Evolutionary conservation across 352 stramenopile genomes (phyloP), one percentile per base, ranked within the genome.

Genomic region (Phytophthora kernoviae): DNA sequence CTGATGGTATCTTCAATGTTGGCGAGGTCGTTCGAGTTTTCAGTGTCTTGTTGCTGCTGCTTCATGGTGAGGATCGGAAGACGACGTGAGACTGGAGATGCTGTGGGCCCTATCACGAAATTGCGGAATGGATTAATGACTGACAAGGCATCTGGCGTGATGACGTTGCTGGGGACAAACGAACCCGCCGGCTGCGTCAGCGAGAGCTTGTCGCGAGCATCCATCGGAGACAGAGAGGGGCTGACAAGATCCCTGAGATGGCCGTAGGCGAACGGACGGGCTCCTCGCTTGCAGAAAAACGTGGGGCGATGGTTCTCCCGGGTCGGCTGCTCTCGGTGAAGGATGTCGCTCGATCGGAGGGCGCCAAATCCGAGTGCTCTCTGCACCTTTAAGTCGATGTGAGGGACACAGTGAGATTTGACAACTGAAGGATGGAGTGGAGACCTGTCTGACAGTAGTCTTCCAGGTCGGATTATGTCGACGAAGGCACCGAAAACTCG

Each of bases 171-270:
- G 36, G 41, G 36, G 40, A 20, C 52, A 52, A 32, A 63, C 20
- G 55, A 63, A 18, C 59, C 56, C 55, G 49, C 49, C 40, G 55
- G 62, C 49, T 69, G 51, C 58, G 42, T 34, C 36, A 73, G 41
- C 58, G 55, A 62, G 47, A 67, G 60, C 54, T 70, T 70, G 60
- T 74, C 61, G 44, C 54, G 60, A 50, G 55, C 55, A 70, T 62
- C 47, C 60, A 70, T 70, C 45, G 45, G 34, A 49, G 33, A 56
- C 65, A 66, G 50, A 70, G 60, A 68, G 58, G 33, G 53, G 33
- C 51, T 64, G 32, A 21, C 37, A 68, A 49, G 49, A 66, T 70
- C 53, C 37, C 22, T 52, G 54, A 59, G 53, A 65, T 73, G 43
- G 11, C 59, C 36, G 56, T 36, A 41, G 65, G 10, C 55, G 27